Evolutionary conservation across 768 basidiomycete genomes (phyloP), one percentile per base, ranked within the genome.

Genomic region (Lactarius trivialis): DNA sequence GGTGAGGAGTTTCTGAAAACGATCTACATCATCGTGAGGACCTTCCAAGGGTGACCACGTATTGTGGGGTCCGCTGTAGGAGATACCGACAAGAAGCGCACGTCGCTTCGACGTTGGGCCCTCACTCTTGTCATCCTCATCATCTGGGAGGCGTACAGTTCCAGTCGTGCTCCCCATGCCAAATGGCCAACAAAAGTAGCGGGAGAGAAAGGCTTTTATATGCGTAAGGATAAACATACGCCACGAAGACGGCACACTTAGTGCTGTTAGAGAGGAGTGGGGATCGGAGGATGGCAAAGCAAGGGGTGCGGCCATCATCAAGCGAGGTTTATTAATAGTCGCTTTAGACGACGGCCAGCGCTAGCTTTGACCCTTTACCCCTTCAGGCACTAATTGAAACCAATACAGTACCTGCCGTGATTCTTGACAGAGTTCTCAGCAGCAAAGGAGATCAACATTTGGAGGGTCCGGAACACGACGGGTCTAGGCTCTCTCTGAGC

Each of bases 11-110:
- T 49, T 28, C 24, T 32, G 30, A 12, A 66, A 56, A 11, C 51
- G 41, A 6, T 50, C 24, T 17, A 64, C 62, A 55, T 66, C 65
- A 17, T 45, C 33, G 58, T 60, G 58, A 17, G 65, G 52, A 7
- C 52, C 48, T 28, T 17, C 19, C 17, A 66, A 48, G 19, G 30
- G 0, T 2, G 39, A 17, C 37, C 32, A 66, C 41, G 19, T 49
- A 26, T 24, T 49, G 33, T 26, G 21, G 5, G 21, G 12, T n/a
- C 28, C 28, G 11, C 19, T 37, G 56, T 66, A 66, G 41, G 34
- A 49, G 49, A 66, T 66, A 49, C 62, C 61, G 34, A 66, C 60
- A 43, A 66, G 62, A 24, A 66, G 55, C 15, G 65, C 65, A 7
- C 54, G 51, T 14, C 60, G 58, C 34, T 55, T 65, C 7, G 19